A percentile compares a stretch with the other conserved stretches of the same genome.
Evolutionary conservation across 257 asterid species (phyloP).

Genomic region (Penstemon eatonii): DNA sequence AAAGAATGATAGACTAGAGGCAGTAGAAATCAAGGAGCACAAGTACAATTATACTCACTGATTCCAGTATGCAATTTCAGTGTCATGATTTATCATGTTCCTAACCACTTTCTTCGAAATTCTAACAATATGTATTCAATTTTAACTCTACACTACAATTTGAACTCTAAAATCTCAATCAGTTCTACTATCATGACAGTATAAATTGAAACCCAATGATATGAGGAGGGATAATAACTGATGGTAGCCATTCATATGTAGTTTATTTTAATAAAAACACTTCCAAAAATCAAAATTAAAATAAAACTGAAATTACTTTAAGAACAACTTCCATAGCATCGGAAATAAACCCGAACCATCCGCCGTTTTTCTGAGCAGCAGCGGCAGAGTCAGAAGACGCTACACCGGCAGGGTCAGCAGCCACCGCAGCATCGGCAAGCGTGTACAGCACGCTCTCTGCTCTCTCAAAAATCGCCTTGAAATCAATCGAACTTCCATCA

Average conservation of each 20-base stretch:
- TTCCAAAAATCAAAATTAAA: background rate
- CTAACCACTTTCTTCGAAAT: too few species aligned
- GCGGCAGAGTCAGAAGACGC: conserved; percentile 45
- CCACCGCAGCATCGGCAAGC: conserved; percentile 90
- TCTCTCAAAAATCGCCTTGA: conserved; percentile 50
- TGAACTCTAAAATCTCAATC: too few species aligned
- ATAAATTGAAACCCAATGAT: too few species aligned
- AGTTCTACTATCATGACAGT: too few species aligned
- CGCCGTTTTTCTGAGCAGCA: conserved; percentile 66
- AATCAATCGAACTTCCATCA: conserved; percentile 40
- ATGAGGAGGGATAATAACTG: too few species aligned
- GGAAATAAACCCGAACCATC: conserved; percentile 95
- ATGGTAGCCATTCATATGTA: too few species aligned
- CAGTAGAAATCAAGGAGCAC: background rate
- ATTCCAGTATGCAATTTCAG: too few species aligned
- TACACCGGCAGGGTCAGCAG: conserved; percentile 46
- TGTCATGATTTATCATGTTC: too few species aligned
- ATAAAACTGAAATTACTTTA: conserved; percentile 50
- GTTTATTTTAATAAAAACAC: background rate
- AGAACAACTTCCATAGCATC: conserved; percentile 95
- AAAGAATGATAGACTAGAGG: background rate
- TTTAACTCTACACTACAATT: too few species aligned
- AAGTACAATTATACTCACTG: background rate
- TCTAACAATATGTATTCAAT: too few species aligned
- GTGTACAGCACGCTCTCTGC: conserved; percentile 85